phyloP scores from a whole-genome alignment of 768 basidiomycete genomes.

The Hericium erinaceus region DNA sequence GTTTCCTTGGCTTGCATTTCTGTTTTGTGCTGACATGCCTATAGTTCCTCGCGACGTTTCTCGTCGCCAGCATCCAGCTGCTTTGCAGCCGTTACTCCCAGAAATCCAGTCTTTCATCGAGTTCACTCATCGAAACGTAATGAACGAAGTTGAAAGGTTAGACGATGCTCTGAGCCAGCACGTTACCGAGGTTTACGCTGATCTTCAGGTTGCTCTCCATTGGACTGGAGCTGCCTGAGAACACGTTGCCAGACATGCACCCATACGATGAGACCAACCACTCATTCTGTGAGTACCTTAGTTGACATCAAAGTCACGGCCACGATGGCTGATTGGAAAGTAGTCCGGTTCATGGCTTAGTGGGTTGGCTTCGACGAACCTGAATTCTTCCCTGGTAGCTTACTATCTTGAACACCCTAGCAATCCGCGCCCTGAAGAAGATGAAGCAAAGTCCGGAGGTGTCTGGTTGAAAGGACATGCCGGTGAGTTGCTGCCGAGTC shows the following conservation, averaged over 20 bases:
- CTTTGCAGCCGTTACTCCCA: slow-evolving; percentile 39
- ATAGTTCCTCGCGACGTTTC: slow-evolving; percentile 43
- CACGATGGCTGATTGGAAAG: too few species aligned
- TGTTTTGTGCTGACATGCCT: background rate
- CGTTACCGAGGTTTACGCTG: background rate
- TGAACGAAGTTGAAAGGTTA: slow-evolving; percentile 25
- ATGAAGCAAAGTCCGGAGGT: slow-evolving; percentile 21
- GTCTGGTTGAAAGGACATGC: slow-evolving; percentile 32
- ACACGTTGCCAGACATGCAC: slow-evolving; percentile 40
- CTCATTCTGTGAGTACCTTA: slow-evolving; percentile 10
- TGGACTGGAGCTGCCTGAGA: slow-evolving; percentile 46
- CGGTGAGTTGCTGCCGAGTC: slow-evolving; percentile 13
- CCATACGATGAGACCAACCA: slow-evolving; percentile 25
- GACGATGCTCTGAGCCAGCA: slow-evolving; percentile 30
- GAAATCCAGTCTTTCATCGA: slow-evolving; percentile 42
- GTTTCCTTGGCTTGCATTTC: slow-evolving; percentile 6
- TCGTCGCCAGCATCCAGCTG: slow-evolving; percentile 39
- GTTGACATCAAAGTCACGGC: background rate
- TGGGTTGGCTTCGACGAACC: slow-evolving; percentile 18
- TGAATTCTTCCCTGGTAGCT: background rate
- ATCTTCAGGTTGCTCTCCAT: slow-evolving; percentile 35
- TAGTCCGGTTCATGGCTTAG: slow-evolving; percentile 65
- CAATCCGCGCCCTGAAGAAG: slow-evolving; percentile 24
- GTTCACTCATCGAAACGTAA: slow-evolving; percentile 42
- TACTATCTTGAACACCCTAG: slow-evolving; percentile 11